A percentile compares a stretch with the other conserved stretches of the same genome.
phyloP scores from a whole-genome alignment of 2,329 filamentous ascomycete species.

The Ampelomyces quisqualis region DNA sequence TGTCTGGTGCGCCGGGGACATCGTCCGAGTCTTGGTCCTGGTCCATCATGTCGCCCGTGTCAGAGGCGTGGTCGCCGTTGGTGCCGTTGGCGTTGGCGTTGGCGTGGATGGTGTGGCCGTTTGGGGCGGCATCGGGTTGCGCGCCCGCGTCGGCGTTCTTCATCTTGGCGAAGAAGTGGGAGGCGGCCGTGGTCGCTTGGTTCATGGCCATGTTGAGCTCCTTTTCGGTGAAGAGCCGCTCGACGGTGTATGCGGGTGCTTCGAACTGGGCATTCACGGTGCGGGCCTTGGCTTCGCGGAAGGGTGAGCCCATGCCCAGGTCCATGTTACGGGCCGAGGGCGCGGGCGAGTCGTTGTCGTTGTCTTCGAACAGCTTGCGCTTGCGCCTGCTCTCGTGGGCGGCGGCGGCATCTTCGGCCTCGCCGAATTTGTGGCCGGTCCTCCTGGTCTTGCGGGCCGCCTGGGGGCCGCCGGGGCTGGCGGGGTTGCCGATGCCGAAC shows the following conservation, averaged over 20 bases:
- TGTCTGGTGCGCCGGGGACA: conserved; percentile 53
- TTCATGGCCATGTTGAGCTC: conserved; percentile 64
- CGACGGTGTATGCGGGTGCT: conserved; percentile 60
- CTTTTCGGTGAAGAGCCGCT: conserved; percentile 67
- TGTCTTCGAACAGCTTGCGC: conserved; percentile 58
- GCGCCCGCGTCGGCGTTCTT: conserved; percentile 35
- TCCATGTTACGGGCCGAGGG: conserved; percentile 51
- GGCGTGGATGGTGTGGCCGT: conserved; percentile 32
- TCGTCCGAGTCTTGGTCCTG: conserved; percentile 42
- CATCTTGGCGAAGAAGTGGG: conserved; percentile 59
- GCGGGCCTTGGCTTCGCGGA: conserved; percentile 56
- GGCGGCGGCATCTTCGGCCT: conserved; percentile 50
- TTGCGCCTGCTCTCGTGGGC: conserved; percentile 57
- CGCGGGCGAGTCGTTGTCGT: conserved; percentile 60
- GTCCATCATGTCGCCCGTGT: conserved; percentile 43
- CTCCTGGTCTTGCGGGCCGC: conserved; percentile 64
- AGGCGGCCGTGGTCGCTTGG: conserved; percentile 60
- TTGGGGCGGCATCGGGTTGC: conserved; percentile 30
- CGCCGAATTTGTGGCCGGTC: conserved; percentile 58
- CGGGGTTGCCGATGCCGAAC: conserved; percentile 65
- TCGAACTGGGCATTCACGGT: conserved; percentile 58
- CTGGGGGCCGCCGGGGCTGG: conserved; percentile 61
- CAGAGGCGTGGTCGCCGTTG: conserved; percentile 40
- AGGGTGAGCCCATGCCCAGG: conserved; percentile 52
- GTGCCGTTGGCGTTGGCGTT: conserved; percentile 39